These are phyloP conservation scores for Alternaria sp. DNA, from an alignment of 2,329 filamentous ascomycete species.

Conservation along the genomic window DNA sequence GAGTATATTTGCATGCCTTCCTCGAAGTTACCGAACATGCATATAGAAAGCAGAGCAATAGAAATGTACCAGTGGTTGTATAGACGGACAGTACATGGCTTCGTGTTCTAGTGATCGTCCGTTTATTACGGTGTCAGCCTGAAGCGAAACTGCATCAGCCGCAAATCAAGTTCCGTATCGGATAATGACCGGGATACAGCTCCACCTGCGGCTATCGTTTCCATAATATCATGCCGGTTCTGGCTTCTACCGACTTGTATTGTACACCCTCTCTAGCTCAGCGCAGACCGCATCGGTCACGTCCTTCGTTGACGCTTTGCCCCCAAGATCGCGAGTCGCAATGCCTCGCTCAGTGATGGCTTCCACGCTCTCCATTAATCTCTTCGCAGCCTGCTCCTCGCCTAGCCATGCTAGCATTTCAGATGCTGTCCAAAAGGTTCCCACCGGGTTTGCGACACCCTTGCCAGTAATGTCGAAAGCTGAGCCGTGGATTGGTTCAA, in stretches of 20 bases:
- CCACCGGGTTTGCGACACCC: constrained; percentile 66
- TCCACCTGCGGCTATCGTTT: not conserved
- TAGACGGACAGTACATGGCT: not conserved
- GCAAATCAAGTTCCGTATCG: not conserved
- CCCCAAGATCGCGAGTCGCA: constrained; percentile 65
- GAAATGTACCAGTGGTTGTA: not conserved
- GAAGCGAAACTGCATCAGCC: not conserved
- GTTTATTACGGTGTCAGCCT: not conserved
- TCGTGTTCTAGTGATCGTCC: not conserved
- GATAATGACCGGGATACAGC: not conserved
- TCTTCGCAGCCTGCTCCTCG: constrained; percentile 60
- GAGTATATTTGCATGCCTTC: not conserved
- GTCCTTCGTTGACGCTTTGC: constrained; percentile 53
- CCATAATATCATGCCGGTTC: not conserved
- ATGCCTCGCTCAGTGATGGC: constrained; percentile 62
- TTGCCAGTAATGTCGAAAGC: constrained; percentile 68
- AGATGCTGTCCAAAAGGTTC: constrained; percentile 67
- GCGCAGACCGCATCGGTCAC: constrained; percentile 55
- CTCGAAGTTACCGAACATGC: not conserved
- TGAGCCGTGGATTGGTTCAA: constrained; percentile 69
- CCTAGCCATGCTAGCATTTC: constrained; percentile 69
- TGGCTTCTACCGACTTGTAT: not conserved
- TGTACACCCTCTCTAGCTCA: constrained; percentile 45
- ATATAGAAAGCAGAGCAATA: too few species aligned
- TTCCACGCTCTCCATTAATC: constrained; percentile 63